phyloP scores from a whole-genome alignment of 2,329 filamentous ascomycete species.

The Trichophyton equinum region DNA sequence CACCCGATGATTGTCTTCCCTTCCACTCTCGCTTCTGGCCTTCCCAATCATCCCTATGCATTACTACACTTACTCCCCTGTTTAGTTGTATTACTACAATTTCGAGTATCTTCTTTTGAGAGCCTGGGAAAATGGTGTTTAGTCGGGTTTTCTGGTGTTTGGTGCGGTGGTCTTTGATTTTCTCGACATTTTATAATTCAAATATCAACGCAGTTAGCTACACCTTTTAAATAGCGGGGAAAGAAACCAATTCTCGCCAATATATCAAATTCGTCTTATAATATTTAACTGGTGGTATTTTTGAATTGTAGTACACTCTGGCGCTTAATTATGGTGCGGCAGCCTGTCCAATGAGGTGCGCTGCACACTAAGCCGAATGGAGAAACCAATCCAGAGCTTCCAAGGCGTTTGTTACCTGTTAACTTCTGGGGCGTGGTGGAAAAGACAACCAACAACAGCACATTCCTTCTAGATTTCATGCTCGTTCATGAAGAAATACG shows the following conservation, averaged over 20 bases:
- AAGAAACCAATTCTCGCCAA: not conserved
- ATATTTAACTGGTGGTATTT: not conserved
- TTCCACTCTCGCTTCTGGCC: not conserved
- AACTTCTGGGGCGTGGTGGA: not conserved
- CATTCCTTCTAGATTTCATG: not conserved
- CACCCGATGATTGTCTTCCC: not conserved
- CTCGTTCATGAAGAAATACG: not conserved
- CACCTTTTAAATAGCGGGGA: not conserved
- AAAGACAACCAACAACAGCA: not conserved
- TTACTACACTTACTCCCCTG: not conserved
- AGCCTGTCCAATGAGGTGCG: not conserved
- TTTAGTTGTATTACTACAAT: not conserved
- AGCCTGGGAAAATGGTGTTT: not conserved
- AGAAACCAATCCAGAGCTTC: not conserved
- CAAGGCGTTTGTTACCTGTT: not conserved
- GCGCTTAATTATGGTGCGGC: too few species aligned
- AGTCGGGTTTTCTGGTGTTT: not conserved
- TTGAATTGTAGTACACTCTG: too few species aligned
- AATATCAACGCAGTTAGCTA: not conserved
- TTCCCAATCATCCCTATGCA: not conserved
- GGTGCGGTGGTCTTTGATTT: not conserved
- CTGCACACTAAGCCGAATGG: not conserved
- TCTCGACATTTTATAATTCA: not conserved
- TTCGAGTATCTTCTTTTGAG: not conserved
- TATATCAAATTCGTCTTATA: not conserved